Conservation (phyloP, 306 rosid species). For the Carpinus viminea region DNA sequence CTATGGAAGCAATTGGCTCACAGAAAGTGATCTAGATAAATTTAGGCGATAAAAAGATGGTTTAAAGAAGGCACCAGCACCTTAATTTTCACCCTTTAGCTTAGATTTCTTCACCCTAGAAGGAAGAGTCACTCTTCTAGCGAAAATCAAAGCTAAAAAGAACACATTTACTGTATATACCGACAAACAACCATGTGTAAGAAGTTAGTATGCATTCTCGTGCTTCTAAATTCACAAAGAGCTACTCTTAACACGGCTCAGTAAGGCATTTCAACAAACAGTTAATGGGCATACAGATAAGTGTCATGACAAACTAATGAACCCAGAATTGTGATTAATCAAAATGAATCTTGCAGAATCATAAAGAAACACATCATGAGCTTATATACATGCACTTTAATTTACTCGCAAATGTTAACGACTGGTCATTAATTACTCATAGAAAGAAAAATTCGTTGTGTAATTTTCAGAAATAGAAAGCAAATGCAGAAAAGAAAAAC, state of each 20-base stretch:
- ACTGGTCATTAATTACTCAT: background rate
- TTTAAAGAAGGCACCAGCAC: too few relatives aligned
- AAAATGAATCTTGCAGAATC: background rate
- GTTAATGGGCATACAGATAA: background rate
- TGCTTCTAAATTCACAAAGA: background rate
- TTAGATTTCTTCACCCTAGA: too few relatives aligned
- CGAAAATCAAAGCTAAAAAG: too few relatives aligned
- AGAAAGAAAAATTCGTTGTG: background rate
- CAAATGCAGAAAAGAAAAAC: background rate
- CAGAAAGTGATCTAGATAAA: background rate
- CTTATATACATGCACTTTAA: background rate
- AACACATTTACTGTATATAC: too few relatives aligned
- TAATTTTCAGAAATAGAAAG: background rate
- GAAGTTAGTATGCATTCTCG: background rate
- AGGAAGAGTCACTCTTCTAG: too few relatives aligned
- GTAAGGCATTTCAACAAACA: constrained; percentile 27
- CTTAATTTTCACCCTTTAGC: too few relatives aligned
- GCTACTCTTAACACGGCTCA: background rate
- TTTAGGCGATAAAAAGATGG: too few relatives aligned
- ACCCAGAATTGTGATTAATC: background rate
- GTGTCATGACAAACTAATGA: background rate
- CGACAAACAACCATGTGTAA: too few relatives aligned
- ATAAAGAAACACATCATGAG: background rate
- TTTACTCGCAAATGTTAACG: background rate
- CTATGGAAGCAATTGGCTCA: background rate